These are phyloP conservation scores for Phalaenopsis hybrid DNA, from an alignment of 116 monocot genomes.

Conservation along the genomic window DNA sequence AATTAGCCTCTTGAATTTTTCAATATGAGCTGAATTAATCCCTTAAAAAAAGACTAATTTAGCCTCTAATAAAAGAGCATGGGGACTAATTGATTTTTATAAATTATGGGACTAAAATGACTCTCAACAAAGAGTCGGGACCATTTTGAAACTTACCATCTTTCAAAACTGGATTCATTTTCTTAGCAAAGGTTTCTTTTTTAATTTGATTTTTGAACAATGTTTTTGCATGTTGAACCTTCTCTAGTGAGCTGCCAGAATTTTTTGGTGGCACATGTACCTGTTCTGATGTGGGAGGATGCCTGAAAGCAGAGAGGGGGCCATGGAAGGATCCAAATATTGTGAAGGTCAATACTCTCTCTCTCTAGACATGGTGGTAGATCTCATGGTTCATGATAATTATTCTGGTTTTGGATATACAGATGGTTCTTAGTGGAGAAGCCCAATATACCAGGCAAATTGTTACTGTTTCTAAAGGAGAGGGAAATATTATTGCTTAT, in stretches of 20 bases:
- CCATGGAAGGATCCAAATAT: slow-evolving; percentile 68
- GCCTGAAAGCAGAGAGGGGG: slow-evolving; percentile 59
- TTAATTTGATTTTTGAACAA: neutral
- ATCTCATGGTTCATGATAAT: slow-evolving; percentile 6
- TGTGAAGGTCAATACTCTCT: slow-evolving; percentile 33
- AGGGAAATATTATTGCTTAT: slow-evolving; percentile 80
- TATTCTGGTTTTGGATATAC: slow-evolving; percentile 11
- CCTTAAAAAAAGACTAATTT: too few species aligned
- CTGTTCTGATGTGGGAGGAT: slow-evolving; percentile 49
- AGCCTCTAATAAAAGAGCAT: too few species aligned
- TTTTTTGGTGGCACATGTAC: slow-evolving; percentile 68
- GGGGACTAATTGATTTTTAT: too few species aligned
- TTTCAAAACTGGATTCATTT: slow-evolving; percentile 3
- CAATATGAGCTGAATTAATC: too few species aligned
- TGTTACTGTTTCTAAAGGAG: slow-evolving; percentile 69
- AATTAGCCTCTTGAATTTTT: too few species aligned
- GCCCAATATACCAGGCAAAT: slow-evolving; percentile 68
- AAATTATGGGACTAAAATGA: too few species aligned
- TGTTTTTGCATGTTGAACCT: slow-evolving; percentile 10
- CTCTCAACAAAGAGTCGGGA: too few species aligned
- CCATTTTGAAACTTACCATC: too few species aligned
- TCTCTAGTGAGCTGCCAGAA: slow-evolving; percentile 56
- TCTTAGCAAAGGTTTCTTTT: neutral
- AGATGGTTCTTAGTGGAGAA: slow-evolving; percentile 46
- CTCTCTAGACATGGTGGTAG: neutral